Evolutionary conservation across 2,329 filamentous ascomycete genomes (phyloP).

Genomic region (Verruconis gallopava): DNA sequence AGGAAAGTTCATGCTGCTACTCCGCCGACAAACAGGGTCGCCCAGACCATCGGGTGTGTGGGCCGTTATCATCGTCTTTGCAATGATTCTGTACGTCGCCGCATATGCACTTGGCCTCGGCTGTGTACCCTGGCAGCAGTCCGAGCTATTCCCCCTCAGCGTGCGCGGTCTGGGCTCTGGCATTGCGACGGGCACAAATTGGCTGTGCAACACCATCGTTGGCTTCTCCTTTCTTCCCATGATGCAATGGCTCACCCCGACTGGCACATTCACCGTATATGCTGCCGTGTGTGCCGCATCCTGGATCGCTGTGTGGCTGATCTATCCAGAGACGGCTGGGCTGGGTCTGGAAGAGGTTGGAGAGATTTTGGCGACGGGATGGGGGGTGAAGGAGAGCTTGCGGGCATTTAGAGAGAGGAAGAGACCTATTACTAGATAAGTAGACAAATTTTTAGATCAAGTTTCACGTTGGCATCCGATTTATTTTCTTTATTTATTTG

Average conservation of each 20-base stretch:
- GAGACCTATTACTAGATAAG: too few relatives aligned
- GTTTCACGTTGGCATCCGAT: too few relatives aligned
- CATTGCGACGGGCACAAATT: conserved; percentile 69
- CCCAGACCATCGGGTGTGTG: conserved; percentile 13
- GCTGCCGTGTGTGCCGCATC: conserved; percentile 55
- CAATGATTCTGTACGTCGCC: conserved; percentile 73
- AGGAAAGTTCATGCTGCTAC: not conserved
- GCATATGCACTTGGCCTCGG: conserved; percentile 79
- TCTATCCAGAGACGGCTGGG: conserved; percentile 81
- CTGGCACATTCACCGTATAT: conserved; percentile 73
- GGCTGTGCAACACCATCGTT: conserved; percentile 75
- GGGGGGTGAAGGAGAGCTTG: conserved; percentile 39
- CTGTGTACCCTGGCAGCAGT: conserved; percentile 93
- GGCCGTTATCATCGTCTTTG: conserved; percentile 49
- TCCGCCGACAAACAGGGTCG: not conserved
- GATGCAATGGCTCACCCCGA: conserved; percentile 62
- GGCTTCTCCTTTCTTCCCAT: conserved; percentile 80
- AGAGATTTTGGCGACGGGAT: conserved; percentile 55
- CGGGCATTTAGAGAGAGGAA: not conserved
- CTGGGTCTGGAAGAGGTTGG: conserved; percentile 71
- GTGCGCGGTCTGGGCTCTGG: conserved; percentile 62
- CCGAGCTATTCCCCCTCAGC: conserved; percentile 69
- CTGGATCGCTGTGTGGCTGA: conserved; percentile 54
- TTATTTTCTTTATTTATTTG: too few relatives aligned
- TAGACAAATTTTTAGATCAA: too few relatives aligned